Evolutionary conservation across 148 eudicot species (phyloP), one percentile per base, ranked within the genome.

Genomic region (Fallopia convolvulus): DNA sequence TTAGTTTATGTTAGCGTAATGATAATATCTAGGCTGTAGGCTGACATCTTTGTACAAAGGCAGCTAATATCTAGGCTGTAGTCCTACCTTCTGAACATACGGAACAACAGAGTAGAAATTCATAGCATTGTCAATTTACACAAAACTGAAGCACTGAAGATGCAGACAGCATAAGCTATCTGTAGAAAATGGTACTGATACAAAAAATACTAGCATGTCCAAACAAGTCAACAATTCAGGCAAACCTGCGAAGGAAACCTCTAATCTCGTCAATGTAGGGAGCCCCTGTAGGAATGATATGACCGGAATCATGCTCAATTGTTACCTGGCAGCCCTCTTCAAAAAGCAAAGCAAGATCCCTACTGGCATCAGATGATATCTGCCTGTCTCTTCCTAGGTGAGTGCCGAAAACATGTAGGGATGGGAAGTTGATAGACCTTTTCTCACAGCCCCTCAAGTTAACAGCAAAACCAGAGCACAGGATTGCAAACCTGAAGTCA

Each of bases 401-500:
- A 20, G 83, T 84, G 74, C 97, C 99, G 73, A 83, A 95, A 44
- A 95, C 85, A 82, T 95, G 99, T 82, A 95, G 92, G 0, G 97
- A 92, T 20, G 97, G 97, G 79, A 86, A 84, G 49, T 78, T 85
- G 50, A 92, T 89, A 6, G 89, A 84, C 30, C 89, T 90, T 63
- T 83, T 73, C 26, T 63, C 80, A 36, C 56, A 42, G 26, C 81
- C 85, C 8, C 75, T 79, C 80, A 90, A 81, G 74, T 88, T 86
- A 68, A 87, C 80, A 49, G 88, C 78, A 86, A 95, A 95, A 21
- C 99, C 99, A 0, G 99, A 95, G 84, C 96, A 95, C 65, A 92
- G 71, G 72, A 95, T 89, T 41, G 77, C 94, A 82, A 95, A 95
- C 76, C 94, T 86, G 65, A 95, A 84, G 79, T 89, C 87, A 11